These are phyloP conservation scores for Fusarium nodosum DNA, from an alignment of 2,329 filamentous ascomycete species.

Conservation along the genomic window DNA sequence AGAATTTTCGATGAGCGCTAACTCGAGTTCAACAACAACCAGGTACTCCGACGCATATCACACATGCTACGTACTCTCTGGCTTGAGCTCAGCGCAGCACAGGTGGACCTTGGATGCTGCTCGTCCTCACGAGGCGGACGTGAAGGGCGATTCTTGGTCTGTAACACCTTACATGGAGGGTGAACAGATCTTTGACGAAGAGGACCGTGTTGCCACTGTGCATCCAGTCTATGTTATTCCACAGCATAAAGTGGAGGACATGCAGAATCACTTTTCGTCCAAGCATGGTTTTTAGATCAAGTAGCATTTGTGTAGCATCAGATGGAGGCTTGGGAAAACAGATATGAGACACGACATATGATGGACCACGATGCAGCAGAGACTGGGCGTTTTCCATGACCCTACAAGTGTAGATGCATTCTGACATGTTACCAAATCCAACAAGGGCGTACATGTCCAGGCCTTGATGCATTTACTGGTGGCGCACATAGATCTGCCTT, in stretches of 20 bases:
- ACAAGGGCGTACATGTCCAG: slow-evolving; percentile 6
- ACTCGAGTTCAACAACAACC: slow-evolving; percentile 34
- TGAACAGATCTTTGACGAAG: slow-evolving; percentile 75
- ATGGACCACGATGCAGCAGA: slow-evolving; percentile 9
- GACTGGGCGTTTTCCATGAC: slow-evolving; percentile 5
- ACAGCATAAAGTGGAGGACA: slow-evolving; percentile 73
- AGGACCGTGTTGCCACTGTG: slow-evolving; percentile 76
- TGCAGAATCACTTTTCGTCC: slow-evolving; percentile 73
- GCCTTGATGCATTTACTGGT: slow-evolving; percentile 13
- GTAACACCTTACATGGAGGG: slow-evolving; percentile 66
- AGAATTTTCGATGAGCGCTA: slow-evolving; percentile 38
- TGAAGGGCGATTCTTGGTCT: slow-evolving; percentile 60
- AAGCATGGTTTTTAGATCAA: slow-evolving; percentile 68
- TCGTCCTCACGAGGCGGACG: slow-evolving; percentile 53
- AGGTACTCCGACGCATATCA: slow-evolving; percentile 90
- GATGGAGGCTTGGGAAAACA: background rate
- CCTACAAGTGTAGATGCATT: background rate
- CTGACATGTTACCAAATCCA: slow-evolving; percentile 8
- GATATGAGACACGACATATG: slow-evolving; percentile 28
- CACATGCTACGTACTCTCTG: slow-evolving; percentile 90
- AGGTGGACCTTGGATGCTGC: slow-evolving; percentile 63
- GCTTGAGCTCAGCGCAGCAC: slow-evolving; percentile 86
- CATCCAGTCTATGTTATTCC: slow-evolving; percentile 92
- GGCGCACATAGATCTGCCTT: slow-evolving; percentile 23
- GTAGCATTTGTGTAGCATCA: slow-evolving; percentile 12